Conservation (phyloP, 1,284 basidiomycete genomes). For the Trichosporon sp. region DNA sequence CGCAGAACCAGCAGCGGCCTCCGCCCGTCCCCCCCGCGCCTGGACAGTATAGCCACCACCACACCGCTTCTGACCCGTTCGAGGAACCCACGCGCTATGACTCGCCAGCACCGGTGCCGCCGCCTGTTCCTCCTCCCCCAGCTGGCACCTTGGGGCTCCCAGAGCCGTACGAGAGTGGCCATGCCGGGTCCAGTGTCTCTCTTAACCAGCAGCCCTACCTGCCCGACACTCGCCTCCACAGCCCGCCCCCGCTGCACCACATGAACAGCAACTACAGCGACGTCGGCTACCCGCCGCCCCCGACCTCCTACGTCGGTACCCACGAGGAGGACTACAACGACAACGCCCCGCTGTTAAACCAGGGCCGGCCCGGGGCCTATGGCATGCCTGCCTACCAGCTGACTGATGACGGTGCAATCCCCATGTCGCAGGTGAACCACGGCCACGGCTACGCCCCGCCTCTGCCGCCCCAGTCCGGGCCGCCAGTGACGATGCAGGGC, state of each 20-base stretch:
- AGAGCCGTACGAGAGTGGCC: constrained; percentile 1
- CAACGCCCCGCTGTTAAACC: constrained; percentile 35
- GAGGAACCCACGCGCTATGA: constrained; percentile 8
- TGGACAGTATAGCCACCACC: not conserved
- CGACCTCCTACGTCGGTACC: not conserved
- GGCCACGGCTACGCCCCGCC: constrained; percentile 13
- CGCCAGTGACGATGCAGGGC: not conserved
- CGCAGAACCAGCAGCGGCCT: not conserved
- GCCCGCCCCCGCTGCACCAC: constrained; percentile 37
- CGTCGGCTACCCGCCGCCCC: constrained; percentile 5
- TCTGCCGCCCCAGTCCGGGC: not conserved
- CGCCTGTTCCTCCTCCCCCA: constrained; percentile 2
- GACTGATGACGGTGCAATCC: not conserved
- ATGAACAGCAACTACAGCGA: not conserved
- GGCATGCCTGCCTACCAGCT: not conserved
- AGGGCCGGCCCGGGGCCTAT: constrained; percentile 30
- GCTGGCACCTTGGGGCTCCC: not conserved
- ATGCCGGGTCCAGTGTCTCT: not conserved
- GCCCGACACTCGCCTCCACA: constrained; percentile 30
- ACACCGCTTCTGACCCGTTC: constrained; percentile 12
- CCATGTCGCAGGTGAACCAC: constrained; percentile 4
- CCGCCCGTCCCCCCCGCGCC: constrained; percentile 1
- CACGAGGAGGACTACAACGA: constrained; percentile 40
- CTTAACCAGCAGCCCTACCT: constrained; percentile 19
- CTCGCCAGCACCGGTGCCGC: constrained; percentile 3